Conservation (phyloP, 148 eudicot genomes). For the Chenopodium berlandieri region DNA sequence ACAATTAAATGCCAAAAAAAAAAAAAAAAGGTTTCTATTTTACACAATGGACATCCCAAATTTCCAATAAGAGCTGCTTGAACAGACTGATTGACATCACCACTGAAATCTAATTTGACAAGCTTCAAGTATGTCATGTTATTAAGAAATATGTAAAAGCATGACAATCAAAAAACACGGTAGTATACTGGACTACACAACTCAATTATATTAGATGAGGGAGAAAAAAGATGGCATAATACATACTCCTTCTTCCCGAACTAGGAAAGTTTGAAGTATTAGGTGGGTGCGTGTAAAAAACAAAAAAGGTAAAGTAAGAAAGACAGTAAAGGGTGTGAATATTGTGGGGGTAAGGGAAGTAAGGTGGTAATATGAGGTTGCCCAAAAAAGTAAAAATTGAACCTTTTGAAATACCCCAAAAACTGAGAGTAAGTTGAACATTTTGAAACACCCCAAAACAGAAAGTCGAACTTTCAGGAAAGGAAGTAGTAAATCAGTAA, state of each 20-base stretch:
- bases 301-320: no score
- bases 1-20: neutral
- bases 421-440: no score
- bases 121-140: neutral
- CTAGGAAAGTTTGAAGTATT: no score
- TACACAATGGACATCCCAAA: neutral
- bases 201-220: neutral
- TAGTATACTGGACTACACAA: neutral
- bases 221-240: neutral
- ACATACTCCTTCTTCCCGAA: no score
- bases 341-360: no score
- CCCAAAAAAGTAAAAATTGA: no score
- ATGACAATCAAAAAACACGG: neutral
- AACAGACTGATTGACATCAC: constrained; percentile 3
- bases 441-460: no score
- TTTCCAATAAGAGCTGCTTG: neutral
- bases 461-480: no score
- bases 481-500: neutral
- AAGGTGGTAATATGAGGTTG: neutral
- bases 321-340: no score
- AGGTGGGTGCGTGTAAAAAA: no score
- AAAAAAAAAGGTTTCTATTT: neutral
- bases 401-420: no score
- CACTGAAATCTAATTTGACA: neutral
- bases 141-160: neutral